A percentile compares a stretch with the other conserved stretches of the same genome.
Conservation (phyloP, 2,329 filamentous ascomycete genomes). For the Scytalidium sp. region DNA sequence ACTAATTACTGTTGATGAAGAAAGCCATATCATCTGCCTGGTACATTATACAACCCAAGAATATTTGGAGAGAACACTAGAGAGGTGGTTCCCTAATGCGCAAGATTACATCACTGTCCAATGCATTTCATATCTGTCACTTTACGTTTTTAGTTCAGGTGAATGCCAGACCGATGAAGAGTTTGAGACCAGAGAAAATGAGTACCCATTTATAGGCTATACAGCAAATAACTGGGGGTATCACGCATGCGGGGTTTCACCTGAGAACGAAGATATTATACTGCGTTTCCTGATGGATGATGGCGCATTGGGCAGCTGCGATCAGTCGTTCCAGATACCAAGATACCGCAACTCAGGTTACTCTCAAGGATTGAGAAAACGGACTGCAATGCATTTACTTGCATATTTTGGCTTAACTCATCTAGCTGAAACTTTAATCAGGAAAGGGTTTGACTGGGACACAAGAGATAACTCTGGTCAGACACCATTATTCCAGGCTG, state of each 20-base stretch:
- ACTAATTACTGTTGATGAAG: constrained; percentile 20
- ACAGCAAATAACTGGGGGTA: constrained; percentile 28
- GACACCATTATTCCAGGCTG: constrained; percentile 4
- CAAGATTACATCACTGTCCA: constrained; percentile 3
- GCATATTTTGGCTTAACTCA: no score
- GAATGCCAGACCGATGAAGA: constrained; percentile 12
- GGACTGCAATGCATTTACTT: no score
- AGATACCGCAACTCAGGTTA: no score
- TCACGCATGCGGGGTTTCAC: no score
- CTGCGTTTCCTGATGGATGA: no score
- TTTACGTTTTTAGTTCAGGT: constrained; percentile 14
- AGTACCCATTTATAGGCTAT: constrained; percentile 27
- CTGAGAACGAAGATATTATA: no score
- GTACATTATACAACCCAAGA: constrained; percentile 25
- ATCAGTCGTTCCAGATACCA: no score
- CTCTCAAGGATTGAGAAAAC: no score
- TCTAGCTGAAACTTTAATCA: no score
- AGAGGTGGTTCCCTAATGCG: constrained; percentile 8
- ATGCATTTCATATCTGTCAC: constrained; percentile 25
- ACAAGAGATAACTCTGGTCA: no score
- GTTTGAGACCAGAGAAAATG: constrained; percentile 12
- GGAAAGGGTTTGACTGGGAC: no score
- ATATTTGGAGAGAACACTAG: constrained; percentile 16
- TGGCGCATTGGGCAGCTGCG: no score
- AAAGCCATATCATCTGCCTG: constrained; percentile 19